A percentile compares a stretch with the other conserved stretches of the same genome.
Conservation (phyloP, 257 asterid species). For the Marsdenia floribunda region DNA sequence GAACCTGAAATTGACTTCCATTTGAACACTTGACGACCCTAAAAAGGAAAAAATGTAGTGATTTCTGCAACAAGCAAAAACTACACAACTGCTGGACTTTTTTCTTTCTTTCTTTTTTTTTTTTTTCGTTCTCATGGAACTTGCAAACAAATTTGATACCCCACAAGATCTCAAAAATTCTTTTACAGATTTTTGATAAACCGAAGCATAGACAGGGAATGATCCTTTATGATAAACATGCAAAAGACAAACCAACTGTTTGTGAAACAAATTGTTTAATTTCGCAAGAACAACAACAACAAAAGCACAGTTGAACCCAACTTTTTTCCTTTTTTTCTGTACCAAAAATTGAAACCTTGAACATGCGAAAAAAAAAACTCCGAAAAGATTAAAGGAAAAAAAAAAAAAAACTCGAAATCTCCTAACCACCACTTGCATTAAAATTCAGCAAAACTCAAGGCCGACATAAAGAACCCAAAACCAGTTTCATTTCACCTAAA, state of each 20-base stretch:
- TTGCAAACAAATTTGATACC: background rate
- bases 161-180: background rate
- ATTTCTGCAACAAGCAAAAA: background rate
- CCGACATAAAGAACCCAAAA: background rate
- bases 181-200: background rate
- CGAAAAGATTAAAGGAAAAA: background rate
- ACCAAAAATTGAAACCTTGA: slow-evolving; percentile 2
- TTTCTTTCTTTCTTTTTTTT: too few species aligned
- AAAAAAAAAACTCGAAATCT: background rate
- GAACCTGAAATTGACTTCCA: background rate
- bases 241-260: background rate
- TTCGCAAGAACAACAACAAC: background rate
- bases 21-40: background rate
- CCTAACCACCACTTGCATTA: background rate
- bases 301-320: background rate
- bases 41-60: background rate
- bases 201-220: background rate
- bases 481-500: background rate
- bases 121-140: too few species aligned
- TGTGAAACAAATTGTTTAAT: background rate
- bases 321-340: background rate
- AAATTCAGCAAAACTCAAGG: slow-evolving; percentile 1
- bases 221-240: background rate
- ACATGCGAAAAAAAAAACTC: background rate
- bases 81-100: background rate